Evolutionary conservation across 2,329 filamentous ascomycete genomes (phyloP).

Genomic region (Cryphonectria nitschkei): DNA sequence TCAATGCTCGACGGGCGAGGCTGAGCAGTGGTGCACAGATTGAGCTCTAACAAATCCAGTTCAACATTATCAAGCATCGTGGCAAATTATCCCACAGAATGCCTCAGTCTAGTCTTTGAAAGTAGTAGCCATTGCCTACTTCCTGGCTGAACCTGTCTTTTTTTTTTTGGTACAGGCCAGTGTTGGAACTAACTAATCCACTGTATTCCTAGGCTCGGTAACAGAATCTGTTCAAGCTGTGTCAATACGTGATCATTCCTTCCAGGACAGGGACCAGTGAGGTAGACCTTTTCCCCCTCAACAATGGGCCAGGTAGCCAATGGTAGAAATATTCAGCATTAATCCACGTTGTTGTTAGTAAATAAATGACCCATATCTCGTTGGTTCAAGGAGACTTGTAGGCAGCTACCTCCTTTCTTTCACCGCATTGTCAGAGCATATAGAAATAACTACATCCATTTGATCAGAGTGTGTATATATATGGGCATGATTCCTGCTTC

Average conservation of each 20-base stretch:
- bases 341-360: background rate
- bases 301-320: background rate
- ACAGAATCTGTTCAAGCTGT: background rate
- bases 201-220: background rate
- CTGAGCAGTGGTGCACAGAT: background rate
- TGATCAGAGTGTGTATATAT: background rate
- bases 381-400: background rate
- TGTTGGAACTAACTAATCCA: background rate
- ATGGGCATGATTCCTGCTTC: background rate
- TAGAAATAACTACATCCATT: background rate
- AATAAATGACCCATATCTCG: background rate
- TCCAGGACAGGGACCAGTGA: background rate
- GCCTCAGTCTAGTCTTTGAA: background rate
- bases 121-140: background rate
- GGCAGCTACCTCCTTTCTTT: background rate
- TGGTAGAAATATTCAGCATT: background rate
- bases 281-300: background rate
- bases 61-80: background rate
- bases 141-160: background rate
- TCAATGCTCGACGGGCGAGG: background rate
- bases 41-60: background rate
- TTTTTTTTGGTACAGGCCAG: background rate
- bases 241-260: background rate
- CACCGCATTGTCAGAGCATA: background rate
- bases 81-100: background rate